Conservation (phyloP, 768 basidiomycete genomes). For the Termitomyces sp. region DNA sequence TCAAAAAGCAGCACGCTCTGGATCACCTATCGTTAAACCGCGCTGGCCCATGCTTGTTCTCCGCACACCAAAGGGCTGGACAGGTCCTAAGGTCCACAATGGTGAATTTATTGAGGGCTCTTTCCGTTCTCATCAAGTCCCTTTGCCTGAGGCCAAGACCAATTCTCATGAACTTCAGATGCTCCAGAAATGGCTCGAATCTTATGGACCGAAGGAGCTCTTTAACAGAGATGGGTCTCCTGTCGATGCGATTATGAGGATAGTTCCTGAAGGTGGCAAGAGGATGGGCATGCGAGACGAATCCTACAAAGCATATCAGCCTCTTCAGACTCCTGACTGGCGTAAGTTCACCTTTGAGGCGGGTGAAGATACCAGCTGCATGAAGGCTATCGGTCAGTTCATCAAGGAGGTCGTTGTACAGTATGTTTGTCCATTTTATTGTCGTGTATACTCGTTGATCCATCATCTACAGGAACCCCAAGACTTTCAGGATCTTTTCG, state of each 20-base stretch:
- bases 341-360: slow-evolving; percentile 40
- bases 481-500: slow-evolving; percentile 81
- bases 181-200: slow-evolving; percentile 68
- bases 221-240: slow-evolving; percentile 54
- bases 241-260: slow-evolving; percentile 45
- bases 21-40: slow-evolving; percentile 79
- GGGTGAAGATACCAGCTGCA: slow-evolving; percentile 64
- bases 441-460: neutral
- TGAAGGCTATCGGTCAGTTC: slow-evolving; percentile 62
- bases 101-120: slow-evolving; percentile 78
- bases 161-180: slow-evolving; percentile 54
- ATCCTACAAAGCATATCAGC: slow-evolving; percentile 53
- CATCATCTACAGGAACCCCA: slow-evolving; percentile 52
- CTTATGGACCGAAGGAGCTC: slow-evolving; percentile 64
- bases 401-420: slow-evolving; percentile 49
- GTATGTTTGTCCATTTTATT: slow-evolving; percentile 25
- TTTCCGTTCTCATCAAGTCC: slow-evolving; percentile 86
- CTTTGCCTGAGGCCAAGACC: slow-evolving; percentile 67
- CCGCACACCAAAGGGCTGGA: slow-evolving; percentile 80
- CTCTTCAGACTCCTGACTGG: slow-evolving; percentile 68
- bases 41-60: slow-evolving; percentile 86
- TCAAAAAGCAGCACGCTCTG: slow-evolving; percentile 71
- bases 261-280: slow-evolving; percentile 53
- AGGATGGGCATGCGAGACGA: slow-evolving; percentile 70
- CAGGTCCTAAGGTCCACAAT: slow-evolving; percentile 59